Evolutionary conservation across 257 asterid genomes (phyloP), one percentile per base, ranked within the genome.

Genomic region (Cruciata laevipes): DNA sequence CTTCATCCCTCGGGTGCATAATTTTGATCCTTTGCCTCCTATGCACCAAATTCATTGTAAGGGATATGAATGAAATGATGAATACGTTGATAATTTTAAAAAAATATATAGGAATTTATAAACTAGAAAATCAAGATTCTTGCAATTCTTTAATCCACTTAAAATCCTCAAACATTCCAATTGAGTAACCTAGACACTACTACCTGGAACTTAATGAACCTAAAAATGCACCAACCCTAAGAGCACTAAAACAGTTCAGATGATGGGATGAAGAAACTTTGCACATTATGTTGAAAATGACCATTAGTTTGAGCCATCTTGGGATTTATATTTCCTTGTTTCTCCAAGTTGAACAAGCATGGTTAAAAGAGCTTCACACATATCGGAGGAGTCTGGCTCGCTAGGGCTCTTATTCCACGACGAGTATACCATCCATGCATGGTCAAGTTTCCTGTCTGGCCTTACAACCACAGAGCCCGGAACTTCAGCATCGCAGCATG

Each of bases 401-500:
- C 60, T 68, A 1, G 84, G 77, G 61, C 79, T 85, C 63, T 71
- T 88, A 58, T 67, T 86, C 98, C 96, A 88, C 2, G 95, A 85
- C 5, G 97, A 79, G 77, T 83, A 93, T 0, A 86, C 98, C 90
- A 90, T 93, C 98, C 98, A 93, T 1, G 89, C 81, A 77, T 93
- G 97, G 73, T 93, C 97, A n/a, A 90, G 82, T 76, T 88, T 93
- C 65, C 56, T 71, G 63, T 83, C 84, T 0, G 95, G 94, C 82
- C 71, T 86, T 23, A 90, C 95, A 0, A 90, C 95, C 23, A 93
- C 83, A 1, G 97, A 93, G 14, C 97, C 98, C 0, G 97, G 97
- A 70, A 90, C 97, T 78, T 88, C 92, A 52, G 98, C 98, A 72
- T 90, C 98, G 1, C 98, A 89, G 62, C 98, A 90, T 0, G 96